Conservation (phyloP, 805 yeast genomes). For the Candida corydali region DNA sequence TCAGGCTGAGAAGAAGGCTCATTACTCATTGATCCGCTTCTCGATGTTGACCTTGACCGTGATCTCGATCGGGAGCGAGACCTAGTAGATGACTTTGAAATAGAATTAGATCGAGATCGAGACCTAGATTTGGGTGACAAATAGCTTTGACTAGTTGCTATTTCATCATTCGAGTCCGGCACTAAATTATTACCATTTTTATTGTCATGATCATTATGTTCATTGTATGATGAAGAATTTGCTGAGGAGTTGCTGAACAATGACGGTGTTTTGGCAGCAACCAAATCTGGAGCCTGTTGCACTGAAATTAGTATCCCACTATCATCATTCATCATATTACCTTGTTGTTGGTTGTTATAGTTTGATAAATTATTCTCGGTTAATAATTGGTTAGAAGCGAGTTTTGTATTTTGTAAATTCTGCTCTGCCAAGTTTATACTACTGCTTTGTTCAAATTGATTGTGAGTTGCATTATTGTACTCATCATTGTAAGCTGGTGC, state of each 20-base stretch:
- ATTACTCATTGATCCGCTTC: constrained; percentile 14
- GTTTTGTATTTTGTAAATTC: too few relatives aligned
- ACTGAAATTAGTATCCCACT: constrained; percentile 16
- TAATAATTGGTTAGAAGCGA: constrained; percentile 4
- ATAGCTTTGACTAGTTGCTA: too few relatives aligned
- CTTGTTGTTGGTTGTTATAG: constrained; percentile 14
- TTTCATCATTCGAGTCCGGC: background rate
- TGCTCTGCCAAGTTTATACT: too few relatives aligned
- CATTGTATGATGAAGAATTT: constrained; percentile 24
- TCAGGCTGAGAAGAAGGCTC: constrained; percentile 16
- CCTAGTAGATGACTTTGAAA: background rate
- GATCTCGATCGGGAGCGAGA: constrained; percentile 13
- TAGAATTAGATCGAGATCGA: background rate
- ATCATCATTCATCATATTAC: constrained; percentile 6
- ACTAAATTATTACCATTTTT: constrained; percentile 3
- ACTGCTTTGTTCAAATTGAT: background rate
- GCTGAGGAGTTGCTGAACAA: constrained; percentile 47
- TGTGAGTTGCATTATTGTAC: too few relatives aligned
- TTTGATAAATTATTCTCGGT: constrained; percentile 16
- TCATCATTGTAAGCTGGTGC: too few relatives aligned
- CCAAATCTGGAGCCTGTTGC: constrained; percentile 35
- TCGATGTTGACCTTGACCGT: constrained; percentile 16
- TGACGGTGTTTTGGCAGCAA: constrained; percentile 50
- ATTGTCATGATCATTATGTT: background rate
- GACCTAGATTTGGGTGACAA: constrained; percentile 7